These are phyloP conservation scores for Metschnikowia gelsemii DNA, from an alignment of 805 yeast species.

Conservation along the genomic window DNA sequence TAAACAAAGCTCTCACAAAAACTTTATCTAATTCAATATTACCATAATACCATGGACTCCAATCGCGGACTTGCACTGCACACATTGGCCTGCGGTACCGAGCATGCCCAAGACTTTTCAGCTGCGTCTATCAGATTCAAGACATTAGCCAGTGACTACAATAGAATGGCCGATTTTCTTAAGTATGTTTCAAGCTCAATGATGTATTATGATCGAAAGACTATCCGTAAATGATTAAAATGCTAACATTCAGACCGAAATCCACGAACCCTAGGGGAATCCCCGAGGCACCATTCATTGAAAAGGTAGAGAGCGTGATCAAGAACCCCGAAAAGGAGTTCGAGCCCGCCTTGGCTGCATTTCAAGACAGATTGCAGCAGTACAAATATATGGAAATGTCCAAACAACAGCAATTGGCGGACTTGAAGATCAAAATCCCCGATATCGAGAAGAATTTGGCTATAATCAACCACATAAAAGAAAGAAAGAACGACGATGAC, in stretches of 20 bases:
- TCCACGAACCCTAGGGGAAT: constrained; percentile 88
- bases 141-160: too few species aligned
- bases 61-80: constrained; percentile 8
- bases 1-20: too few species aligned
- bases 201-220: not conserved
- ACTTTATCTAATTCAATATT: too few species aligned
- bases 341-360: constrained; percentile 63
- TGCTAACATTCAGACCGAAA: constrained; percentile 44
- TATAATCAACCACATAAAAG: constrained; percentile 60
- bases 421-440: constrained; percentile 74
- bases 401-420: constrained; percentile 48
- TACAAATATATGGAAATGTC: constrained; percentile 82
- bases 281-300: constrained; percentile 94
- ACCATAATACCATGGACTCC: too few species aligned
- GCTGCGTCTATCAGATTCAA: not conserved
- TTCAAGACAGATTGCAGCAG: constrained; percentile 86
- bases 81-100: constrained; percentile 1
- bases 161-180: constrained; percentile 34
- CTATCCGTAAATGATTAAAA: not conserved
- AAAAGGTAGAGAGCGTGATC: constrained; percentile 72
- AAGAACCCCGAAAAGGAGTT: constrained; percentile 64
- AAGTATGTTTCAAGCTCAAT: constrained; percentile 24
- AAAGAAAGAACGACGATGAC: constrained; percentile 40
- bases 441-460: constrained; percentile 85
- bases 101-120: constrained; percentile 5